Evolutionary conservation across 108 stramenopile genomes (phyloP).

Genomic region (Pseudonitzschia pungens): DNA sequence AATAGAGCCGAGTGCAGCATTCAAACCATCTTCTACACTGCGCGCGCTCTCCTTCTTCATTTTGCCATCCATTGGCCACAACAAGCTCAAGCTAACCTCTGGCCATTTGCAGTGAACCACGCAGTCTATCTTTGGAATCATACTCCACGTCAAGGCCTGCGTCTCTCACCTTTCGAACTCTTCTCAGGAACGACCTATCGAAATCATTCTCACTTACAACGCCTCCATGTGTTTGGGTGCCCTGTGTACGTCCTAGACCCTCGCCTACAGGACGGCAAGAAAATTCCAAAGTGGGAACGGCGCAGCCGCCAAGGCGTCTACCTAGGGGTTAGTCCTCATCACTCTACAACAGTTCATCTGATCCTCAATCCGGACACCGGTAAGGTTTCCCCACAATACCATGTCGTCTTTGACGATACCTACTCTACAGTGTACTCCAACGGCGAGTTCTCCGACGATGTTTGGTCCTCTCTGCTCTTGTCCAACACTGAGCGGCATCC

Average conservation of each 20-base stretch:
- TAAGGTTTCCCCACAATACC: slow-evolving; percentile 34
- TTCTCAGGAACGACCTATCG: neutral
- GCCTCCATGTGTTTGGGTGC: slow-evolving; percentile 30
- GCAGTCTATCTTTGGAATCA: slow-evolving; percentile 43
- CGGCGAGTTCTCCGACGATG: neutral
- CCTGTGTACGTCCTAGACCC: slow-evolving; percentile 49
- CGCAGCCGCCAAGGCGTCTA: slow-evolving; percentile 31
- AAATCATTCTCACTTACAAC: slow-evolving; percentile 1
- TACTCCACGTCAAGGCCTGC: slow-evolving; percentile 20
- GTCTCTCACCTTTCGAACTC: slow-evolving; percentile 32
- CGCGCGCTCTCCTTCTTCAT: slow-evolving; percentile 41
- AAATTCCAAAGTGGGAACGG: slow-evolving; percentile 46
- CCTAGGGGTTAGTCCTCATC: slow-evolving; percentile 35
- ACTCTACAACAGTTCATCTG: slow-evolving; percentile 34
- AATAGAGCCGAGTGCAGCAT: slow-evolving; percentile 46
- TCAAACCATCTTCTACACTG: slow-evolving; percentile 27
- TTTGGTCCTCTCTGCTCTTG: neutral
- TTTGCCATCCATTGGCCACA: slow-evolving; percentile 51
- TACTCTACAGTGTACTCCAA: slow-evolving; percentile 21
- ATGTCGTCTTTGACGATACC: slow-evolving; percentile 45
- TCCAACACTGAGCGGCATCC: neutral
- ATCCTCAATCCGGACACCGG: slow-evolving; percentile 41
- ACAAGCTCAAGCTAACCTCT: slow-evolving; percentile 4
- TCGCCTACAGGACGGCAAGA: slow-evolving; percentile 30
- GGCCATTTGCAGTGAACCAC: slow-evolving; percentile 49